Percentiles rank a stretch among this genome's conserved stretches.
These are phyloP conservation scores for Debaryomyces prosopidis DNA, from an alignment of 805 yeast genomes.

Conservation along the genomic window DNA sequence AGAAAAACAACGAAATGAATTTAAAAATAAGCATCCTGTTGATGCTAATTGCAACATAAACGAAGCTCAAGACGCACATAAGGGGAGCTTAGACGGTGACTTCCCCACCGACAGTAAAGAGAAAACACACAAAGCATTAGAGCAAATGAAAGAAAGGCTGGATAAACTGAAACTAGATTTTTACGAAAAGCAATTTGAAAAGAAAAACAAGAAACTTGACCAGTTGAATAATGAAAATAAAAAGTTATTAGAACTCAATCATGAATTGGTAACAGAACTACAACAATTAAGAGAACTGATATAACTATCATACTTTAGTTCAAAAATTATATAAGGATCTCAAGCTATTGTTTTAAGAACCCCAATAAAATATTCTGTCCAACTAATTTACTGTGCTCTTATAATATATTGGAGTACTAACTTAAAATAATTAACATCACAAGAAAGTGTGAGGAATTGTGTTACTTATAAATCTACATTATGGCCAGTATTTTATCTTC, in stretches of 20 bases:
- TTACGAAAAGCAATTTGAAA: constrained; percentile 22
- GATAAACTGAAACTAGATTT: constrained; percentile 16
- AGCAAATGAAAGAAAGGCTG: constrained; percentile 13
- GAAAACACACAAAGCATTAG: constrained; percentile 6
- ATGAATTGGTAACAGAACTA: constrained; percentile 15
- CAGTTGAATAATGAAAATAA: constrained; percentile 27
- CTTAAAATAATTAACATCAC: too few species aligned
- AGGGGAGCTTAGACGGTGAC: not conserved
- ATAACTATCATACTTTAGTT: too few species aligned
- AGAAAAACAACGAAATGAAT: constrained; percentile 6
- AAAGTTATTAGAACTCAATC: constrained; percentile 31
- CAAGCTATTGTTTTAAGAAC: too few species aligned
- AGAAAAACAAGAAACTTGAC: constrained; percentile 20
- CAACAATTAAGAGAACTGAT: not conserved
- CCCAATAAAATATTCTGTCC: too few species aligned
- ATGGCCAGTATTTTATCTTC: too few species aligned
- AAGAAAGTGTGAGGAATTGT: too few species aligned
- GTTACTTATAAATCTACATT: too few species aligned
- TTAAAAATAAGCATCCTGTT: constrained; percentile 2
- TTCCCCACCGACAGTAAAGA: not conserved
- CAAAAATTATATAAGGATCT: too few species aligned
- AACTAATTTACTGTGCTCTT: too few species aligned
- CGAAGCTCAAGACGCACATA: not conserved
- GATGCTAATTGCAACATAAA: not conserved
- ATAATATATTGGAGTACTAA: too few species aligned